A percentile compares a stretch with the other conserved stretches of the same genome.
These are phyloP conservation scores for Torulaspora globosa DNA, from an alignment of 1,139 yeast genomes.

Conservation along the genomic window DNA sequence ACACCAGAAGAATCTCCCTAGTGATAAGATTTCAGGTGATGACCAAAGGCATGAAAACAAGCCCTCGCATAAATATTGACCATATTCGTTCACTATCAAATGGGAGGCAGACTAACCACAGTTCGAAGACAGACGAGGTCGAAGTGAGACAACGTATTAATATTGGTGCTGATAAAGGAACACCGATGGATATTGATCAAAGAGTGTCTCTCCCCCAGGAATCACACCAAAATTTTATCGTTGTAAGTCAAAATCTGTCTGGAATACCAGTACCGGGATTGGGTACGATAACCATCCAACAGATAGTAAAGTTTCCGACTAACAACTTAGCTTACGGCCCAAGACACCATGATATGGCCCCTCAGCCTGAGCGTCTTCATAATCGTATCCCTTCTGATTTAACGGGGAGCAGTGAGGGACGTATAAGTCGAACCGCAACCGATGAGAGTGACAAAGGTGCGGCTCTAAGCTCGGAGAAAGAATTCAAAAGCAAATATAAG, in stretches of 20 bases:
- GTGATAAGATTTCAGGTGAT: neutral
- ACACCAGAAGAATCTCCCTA: slow-evolving; percentile 2
- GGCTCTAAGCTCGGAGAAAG: neutral
- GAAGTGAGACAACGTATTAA: no score
- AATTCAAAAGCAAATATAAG: slow-evolving; percentile 3
- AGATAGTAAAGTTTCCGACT: slow-evolving; percentile 2
- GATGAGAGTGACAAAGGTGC: neutral
- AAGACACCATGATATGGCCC: slow-evolving; percentile 2
- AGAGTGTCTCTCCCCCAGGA: slow-evolving; percentile 4
- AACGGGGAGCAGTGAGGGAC: slow-evolving; percentile 1
- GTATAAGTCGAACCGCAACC: neutral
- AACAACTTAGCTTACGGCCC: neutral
- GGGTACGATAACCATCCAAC: slow-evolving; percentile 6
- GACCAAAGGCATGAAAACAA: neutral
- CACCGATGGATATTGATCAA: slow-evolving; percentile 1
- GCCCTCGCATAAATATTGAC: neutral
- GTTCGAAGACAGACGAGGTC: no score
- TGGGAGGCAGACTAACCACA: neutral
- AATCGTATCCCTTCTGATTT: neutral
- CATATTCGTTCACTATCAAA: neutral
- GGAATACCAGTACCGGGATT: slow-evolving; percentile 1
- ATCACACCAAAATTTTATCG: neutral
- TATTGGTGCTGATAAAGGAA: neutral
- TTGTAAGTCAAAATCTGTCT: slow-evolving; percentile 3
- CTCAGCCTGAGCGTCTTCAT: slow-evolving; percentile 4